These are phyloP conservation scores for Phenoliferia sp. DNA, from an alignment of 1,284 basidiomycete species.

Conservation along the genomic window DNA sequence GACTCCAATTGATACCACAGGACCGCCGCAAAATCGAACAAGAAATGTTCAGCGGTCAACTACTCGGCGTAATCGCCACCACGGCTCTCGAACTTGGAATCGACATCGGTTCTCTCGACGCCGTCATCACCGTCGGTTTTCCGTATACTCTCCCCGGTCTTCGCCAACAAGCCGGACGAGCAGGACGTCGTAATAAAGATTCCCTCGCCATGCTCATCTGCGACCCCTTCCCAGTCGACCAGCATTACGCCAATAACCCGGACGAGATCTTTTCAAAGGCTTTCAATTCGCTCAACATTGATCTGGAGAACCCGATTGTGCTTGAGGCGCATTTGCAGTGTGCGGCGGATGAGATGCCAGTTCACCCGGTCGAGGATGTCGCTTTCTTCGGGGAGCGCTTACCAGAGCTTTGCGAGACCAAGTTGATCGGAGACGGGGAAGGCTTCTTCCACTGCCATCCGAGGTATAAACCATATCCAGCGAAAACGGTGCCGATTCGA, in stretches of 20 bases:
- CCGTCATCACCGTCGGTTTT: constrained; percentile 84
- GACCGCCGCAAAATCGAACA: constrained; percentile 78
- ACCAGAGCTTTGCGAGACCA: constrained; percentile 51
- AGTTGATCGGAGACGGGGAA: constrained; percentile 55
- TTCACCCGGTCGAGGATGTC: constrained; percentile 58
- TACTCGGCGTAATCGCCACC: constrained; percentile 81
- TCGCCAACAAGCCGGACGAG: constrained; percentile 84
- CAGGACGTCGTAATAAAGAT: constrained; percentile 75
- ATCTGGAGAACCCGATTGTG: constrained; percentile 68
- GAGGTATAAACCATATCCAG: constrained; percentile 70
- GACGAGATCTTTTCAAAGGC: constrained; percentile 61
- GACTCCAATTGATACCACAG: constrained; percentile 45
- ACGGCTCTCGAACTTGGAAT: constrained; percentile 87
- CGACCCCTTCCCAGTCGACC: constrained; percentile 68
- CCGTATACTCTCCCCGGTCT: constrained; percentile 51
- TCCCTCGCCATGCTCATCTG: constrained; percentile 74
- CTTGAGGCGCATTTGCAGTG: constrained; percentile 84
- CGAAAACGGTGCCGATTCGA: constrained; percentile 67
- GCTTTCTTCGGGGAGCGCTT: constrained; percentile 61
- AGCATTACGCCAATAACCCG: constrained; percentile 69
- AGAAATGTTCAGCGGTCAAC: constrained; percentile 75
- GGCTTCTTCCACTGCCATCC: constrained; percentile 76
- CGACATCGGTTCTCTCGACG: constrained; percentile 73
- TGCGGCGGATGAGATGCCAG: constrained; percentile 79
- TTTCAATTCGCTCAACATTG: constrained; percentile 62